Evolutionary conservation across 2,329 filamentous ascomycete species (phyloP).

Genomic region (Trichoderma guizhouense): DNA sequence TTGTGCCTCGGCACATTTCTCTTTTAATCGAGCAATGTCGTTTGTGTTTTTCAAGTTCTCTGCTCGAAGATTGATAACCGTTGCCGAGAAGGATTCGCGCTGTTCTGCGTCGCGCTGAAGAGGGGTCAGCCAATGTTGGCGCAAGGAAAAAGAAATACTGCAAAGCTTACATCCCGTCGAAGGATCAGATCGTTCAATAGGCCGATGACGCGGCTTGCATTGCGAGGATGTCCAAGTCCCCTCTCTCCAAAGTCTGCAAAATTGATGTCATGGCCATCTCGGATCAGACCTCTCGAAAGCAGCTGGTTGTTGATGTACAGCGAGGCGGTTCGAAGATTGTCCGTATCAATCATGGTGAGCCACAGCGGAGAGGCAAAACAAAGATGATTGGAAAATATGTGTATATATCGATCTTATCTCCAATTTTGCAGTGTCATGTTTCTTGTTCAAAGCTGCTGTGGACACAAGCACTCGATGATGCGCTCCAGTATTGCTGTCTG

Average conservation of each 20-base stretch:
- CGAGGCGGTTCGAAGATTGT: constrained; percentile 64
- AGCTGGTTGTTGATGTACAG: constrained; percentile 72
- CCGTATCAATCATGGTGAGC: constrained; percentile 51
- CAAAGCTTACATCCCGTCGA: constrained; percentile 70
- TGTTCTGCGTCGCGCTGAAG: constrained; percentile 81
- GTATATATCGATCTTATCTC: neutral
- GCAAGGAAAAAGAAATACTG: neutral
- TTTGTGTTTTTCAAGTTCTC: constrained; percentile 71
- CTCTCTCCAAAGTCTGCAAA: constrained; percentile 70
- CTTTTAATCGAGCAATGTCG: constrained; percentile 59
- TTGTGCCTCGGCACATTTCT: constrained; percentile 53
- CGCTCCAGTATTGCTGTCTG: neutral
- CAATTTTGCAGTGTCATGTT: neutral
- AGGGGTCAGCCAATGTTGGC: constrained; percentile 18
- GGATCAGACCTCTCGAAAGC: constrained; percentile 61
- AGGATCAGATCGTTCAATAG: constrained; percentile 91
- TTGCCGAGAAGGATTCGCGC: constrained; percentile 75
- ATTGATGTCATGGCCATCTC: constrained; percentile 72
- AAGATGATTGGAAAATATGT: neutral
- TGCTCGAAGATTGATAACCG: constrained; percentile 70
- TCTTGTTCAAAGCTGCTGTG: neutral
- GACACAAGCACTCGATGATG: neutral
- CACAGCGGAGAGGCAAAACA: neutral
- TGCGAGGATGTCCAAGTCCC: constrained; percentile 53
- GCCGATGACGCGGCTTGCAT: constrained; percentile 85